Percentiles rank a stretch among this genome's conserved stretches.
phyloP scores from a whole-genome alignment of 768 basidiomycete species.

The Lactarius hengduanensis region DNA sequence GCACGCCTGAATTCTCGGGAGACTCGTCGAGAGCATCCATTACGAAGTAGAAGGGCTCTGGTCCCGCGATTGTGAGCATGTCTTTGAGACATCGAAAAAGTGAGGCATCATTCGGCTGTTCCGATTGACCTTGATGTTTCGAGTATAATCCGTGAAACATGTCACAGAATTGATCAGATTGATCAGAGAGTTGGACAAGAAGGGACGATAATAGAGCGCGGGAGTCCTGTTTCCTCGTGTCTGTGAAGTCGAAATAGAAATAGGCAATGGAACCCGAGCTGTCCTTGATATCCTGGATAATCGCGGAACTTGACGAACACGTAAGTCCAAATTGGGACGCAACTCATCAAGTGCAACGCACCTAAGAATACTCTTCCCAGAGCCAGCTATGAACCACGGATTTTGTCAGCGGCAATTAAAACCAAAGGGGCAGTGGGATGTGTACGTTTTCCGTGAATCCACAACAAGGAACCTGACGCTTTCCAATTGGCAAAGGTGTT shows the following conservation, averaged over 20 bases:
- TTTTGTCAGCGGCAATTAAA: background rate
- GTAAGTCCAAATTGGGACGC: background rate
- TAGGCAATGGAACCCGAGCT: background rate
- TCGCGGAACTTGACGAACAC: background rate
- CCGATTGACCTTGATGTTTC: background rate
- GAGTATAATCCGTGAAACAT: background rate
- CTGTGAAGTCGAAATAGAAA: background rate
- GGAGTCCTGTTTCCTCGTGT: background rate
- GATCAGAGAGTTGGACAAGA: conserved; percentile 7
- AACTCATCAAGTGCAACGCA: background rate
- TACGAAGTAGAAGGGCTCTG: background rate
- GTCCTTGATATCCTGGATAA: background rate
- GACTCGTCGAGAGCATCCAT: conserved; percentile 8
- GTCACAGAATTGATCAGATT: background rate
- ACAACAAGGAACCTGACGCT: background rate
- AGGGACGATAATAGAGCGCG: conserved; percentile 3
- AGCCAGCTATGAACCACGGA: conserved; percentile 1
- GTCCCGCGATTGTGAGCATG: background rate
- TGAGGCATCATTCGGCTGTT: background rate
- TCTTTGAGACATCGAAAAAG: conserved; percentile 7
- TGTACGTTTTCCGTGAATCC: conserved; percentile 7
- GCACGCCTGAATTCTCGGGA: background rate
- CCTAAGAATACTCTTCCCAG: conserved; percentile 17
- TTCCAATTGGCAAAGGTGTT: background rate
- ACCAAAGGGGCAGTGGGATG: background rate